Evolutionary conservation across 2,329 filamentous ascomycete genomes (phyloP).

Genomic region (Sporothrix inflata): DNA sequence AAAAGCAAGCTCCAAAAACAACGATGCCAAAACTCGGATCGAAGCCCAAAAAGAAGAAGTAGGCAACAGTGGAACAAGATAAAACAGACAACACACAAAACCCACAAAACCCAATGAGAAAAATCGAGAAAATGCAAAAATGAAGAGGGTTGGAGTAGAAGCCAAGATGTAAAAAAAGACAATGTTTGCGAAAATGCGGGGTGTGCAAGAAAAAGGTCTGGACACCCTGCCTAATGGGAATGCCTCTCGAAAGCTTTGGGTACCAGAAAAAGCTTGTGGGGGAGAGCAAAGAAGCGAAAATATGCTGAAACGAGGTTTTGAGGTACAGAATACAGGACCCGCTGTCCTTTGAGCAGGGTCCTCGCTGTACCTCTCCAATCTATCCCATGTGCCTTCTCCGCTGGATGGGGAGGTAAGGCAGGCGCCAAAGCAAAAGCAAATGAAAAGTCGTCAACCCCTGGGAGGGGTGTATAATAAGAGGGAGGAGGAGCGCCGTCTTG

Average conservation of each 20-base stretch:
- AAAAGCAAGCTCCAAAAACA: neutral
- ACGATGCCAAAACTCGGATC: neutral
- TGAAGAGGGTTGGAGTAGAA: neutral
- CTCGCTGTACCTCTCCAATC: slow-evolving; percentile 20
- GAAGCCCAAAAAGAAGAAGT: neutral
- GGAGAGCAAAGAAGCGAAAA: slow-evolving; percentile 8
- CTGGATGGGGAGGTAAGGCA: neutral
- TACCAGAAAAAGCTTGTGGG: neutral
- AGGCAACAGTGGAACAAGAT: neutral
- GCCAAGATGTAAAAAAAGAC: neutral
- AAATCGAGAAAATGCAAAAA: neutral
- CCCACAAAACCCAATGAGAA: neutral
- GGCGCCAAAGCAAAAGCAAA: slow-evolving; percentile 20
- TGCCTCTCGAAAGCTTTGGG: neutral
- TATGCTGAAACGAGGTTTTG: slow-evolving; percentile 8
- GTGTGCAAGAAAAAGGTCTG: slow-evolving; percentile 15
- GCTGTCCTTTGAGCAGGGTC: neutral
- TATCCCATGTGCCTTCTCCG: slow-evolving; percentile 17
- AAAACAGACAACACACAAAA: neutral
- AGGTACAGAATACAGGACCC: neutral
- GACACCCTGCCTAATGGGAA: neutral
- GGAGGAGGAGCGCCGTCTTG: neutral
- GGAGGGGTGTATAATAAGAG: neutral
- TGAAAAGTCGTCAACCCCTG: slow-evolving; percentile 9
- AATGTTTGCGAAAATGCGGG: neutral